Base-by-base conservation (phyloP, 2,329 filamentous ascomycete species). In the Huntiella abstrusa region DNA sequence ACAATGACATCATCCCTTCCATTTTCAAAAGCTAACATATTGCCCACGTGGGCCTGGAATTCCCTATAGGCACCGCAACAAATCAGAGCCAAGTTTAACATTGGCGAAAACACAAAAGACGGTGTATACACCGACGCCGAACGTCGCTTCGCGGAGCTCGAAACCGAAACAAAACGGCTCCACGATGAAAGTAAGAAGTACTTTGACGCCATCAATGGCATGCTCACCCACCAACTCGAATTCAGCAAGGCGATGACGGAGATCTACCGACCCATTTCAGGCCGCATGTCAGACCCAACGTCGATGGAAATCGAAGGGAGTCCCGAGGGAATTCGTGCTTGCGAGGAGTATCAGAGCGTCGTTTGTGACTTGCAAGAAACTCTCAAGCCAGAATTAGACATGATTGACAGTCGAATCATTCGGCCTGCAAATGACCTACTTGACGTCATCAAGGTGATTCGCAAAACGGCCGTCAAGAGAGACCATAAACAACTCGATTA, bases 171-270 rank as follows among this genome's bases (percentile, higher is more conserved):
- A 33, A 96, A 95, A 71, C 88, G 83, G 63, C 77, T 95, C 28
- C 88, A 96, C 64, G 85, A 94, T 67, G 88, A 96, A 64, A 93
- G 85, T 48, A 83, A 87, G 62, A 95, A 93, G 66, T 98, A 98
- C 64, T 95, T 93, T 57, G 79, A 94, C 46, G 84, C 91, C 59
- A 95, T 98, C 66, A 95, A 96, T 66, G 83, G 82, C 69, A 98
- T 98, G 91, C 74, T 98, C 57, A 75, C 70, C 59, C 87, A 96
- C 65, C 91, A 98, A 67, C 96, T 98, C 64, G 88, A 93, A 60
- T 98, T 98, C 67, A 94, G 88, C 55, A 77, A 94, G 65, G 84
- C 87, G 54, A 88, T 94, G 68, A 80, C 82, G 53, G 91, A 98
- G 63, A 81, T 98, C 57, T 98, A 98, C 71, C 93, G 93, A 61